A percentile compares a stretch with the other conserved stretches of the same genome.
These are phyloP conservation scores for Arabidopsis lyrata DNA, from an alignment of 441 rosid genomes.

Conservation along the genomic window DNA sequence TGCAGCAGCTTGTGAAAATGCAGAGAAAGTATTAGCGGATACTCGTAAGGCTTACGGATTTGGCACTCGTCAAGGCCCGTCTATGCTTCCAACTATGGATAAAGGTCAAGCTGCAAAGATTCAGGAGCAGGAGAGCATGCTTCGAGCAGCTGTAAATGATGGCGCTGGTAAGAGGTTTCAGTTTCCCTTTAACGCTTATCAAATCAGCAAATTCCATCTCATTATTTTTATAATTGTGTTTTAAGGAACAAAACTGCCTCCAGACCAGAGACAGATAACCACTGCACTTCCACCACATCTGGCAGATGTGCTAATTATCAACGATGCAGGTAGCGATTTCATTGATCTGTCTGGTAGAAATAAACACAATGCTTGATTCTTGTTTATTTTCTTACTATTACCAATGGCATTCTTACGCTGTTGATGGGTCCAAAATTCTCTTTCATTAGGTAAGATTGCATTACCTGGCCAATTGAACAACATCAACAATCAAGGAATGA, in stretches of 20 bases:
- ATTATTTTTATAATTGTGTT: constrained; percentile 41
- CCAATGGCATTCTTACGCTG: constrained; percentile 17
- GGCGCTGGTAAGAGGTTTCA: constrained; percentile 69
- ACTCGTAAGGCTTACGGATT: constrained; percentile 89
- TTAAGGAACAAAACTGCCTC: constrained; percentile 71
- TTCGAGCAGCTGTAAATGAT: constrained; percentile 80
- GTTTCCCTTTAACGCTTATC: neutral
- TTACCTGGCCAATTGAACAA: constrained; percentile 65
- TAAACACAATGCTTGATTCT: constrained; percentile 8
- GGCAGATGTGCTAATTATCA: constrained; percentile 67
- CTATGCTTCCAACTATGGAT: constrained; percentile 86
- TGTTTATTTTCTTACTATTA: neutral
- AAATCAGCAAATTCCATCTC: constrained; percentile 2
- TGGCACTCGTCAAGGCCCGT: constrained; percentile 84
- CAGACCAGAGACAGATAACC: constrained; percentile 82
- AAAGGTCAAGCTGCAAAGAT: constrained; percentile 90
- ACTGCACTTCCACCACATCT: constrained; percentile 88
- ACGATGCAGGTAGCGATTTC: constrained; percentile 65
- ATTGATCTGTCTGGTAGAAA: constrained; percentile 65
- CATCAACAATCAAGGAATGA: constrained; percentile 66
- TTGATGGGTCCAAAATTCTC: constrained; percentile 32
- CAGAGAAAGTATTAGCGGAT: constrained; percentile 84
- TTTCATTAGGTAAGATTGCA: constrained; percentile 66
- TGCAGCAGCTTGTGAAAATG: constrained; percentile 93
- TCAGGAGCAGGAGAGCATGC: constrained; percentile 83